Conservation (phyloP, 306 rosid species). For the Cucurbita ficifolia region DNA sequence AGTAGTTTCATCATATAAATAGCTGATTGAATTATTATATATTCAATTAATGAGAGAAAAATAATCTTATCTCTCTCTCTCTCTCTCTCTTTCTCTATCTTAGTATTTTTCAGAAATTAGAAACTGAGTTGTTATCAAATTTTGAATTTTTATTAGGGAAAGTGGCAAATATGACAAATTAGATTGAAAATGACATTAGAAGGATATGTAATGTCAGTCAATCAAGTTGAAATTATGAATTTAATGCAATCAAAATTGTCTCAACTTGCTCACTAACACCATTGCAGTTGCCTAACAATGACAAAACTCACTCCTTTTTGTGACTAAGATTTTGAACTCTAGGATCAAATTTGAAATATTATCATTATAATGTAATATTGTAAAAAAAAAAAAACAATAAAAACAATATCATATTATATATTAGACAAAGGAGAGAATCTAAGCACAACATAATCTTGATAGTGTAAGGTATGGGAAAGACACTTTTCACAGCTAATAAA, state of each 20-base stretch:
- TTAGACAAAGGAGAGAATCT: background rate
- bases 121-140: background rate
- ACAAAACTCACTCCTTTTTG: background rate
- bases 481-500: background rate
- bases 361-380: too few relatives aligned
- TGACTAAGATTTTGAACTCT: background rate
- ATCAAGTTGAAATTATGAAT: slow-evolving; percentile 2
- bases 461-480: background rate
- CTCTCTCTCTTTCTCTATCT: background rate
- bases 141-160: background rate
- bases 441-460: too few relatives aligned
- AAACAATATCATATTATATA: too few relatives aligned
- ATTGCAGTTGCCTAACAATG: background rate
- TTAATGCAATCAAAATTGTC: background rate
- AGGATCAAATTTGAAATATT: too few relatives aligned
- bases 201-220: background rate
- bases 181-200: background rate
- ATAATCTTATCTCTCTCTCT: background rate
- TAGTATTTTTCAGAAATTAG: background rate
- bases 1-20: background rate
- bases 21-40: background rate
- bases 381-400: too few relatives aligned
- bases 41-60: background rate
- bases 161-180: slow-evolving; percentile 4
- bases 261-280: slow-evolving; percentile 1